Evolutionary conservation across 768 basidiomycete species (phyloP).

Genomic region (Vishniacozyma victoriae): DNA sequence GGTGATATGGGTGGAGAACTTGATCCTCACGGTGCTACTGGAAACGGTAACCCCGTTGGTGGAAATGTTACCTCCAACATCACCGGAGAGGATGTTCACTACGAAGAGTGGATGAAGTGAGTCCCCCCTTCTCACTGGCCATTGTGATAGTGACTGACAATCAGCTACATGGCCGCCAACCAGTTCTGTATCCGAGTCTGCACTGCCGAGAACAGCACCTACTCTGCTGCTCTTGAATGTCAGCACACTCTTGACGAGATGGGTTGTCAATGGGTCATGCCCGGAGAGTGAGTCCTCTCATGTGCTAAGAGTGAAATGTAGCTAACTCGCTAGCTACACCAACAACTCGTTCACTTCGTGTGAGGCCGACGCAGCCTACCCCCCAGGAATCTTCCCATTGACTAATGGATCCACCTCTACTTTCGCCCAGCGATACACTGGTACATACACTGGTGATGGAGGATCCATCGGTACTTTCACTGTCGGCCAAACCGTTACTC

Average conservation of each 20-base stretch:
- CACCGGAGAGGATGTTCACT: slow-evolving; percentile 45
- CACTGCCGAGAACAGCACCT: slow-evolving; percentile 50
- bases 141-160: background rate
- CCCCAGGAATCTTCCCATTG: slow-evolving; percentile 49
- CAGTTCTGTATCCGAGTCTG: slow-evolving; percentile 52
- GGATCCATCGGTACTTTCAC: slow-evolving; percentile 37
- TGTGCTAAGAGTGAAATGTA: too few relatives aligned
- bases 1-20: slow-evolving; percentile 51
- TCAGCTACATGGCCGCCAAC: slow-evolving; percentile 49
- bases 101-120: slow-evolving; percentile 52
- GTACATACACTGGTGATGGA: slow-evolving; percentile 38
- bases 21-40: slow-evolving; percentile 51
- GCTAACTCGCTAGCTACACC: slow-evolving; percentile 33
- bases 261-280: slow-evolving; percentile 48
- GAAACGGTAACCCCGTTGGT: slow-evolving; percentile 48
- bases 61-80: slow-evolving; percentile 49
- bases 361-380: slow-evolving; percentile 49
- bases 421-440: slow-evolving; percentile 48
- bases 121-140: slow-evolving; percentile 2
- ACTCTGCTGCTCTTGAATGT: slow-evolving; percentile 47
- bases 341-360: slow-evolving; percentile 51
- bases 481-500: slow-evolving; percentile 47
- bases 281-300: slow-evolving; percentile 44
- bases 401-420: slow-evolving; percentile 46
- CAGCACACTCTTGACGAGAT: slow-evolving; percentile 47